A percentile compares a stretch with the other conserved stretches of the same genome.
Evolutionary conservation across 2,329 filamentous ascomycete genomes (phyloP).

Genomic region (Fusarium sp.): DNA sequence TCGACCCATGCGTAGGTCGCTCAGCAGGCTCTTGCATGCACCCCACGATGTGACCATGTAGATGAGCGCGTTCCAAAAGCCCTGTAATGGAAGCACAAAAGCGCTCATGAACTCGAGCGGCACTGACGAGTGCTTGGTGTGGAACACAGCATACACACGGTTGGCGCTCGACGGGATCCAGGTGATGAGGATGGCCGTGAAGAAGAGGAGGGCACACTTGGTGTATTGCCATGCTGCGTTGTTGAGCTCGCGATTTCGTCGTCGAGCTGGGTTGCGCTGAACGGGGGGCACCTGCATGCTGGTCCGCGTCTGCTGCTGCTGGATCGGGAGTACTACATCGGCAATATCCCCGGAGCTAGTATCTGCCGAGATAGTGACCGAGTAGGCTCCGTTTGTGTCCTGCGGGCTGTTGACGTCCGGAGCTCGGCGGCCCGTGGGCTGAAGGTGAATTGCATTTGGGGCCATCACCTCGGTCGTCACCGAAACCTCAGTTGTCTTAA

Average conservation of each 20-base stretch:
- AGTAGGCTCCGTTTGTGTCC: constrained; percentile 54
- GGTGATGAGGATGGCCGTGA: constrained; percentile 76
- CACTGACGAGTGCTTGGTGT: constrained; percentile 64
- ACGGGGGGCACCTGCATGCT: constrained; percentile 12
- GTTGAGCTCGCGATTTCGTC: constrained; percentile 64
- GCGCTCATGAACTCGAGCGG: constrained; percentile 77
- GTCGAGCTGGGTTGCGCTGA: constrained; percentile 47
- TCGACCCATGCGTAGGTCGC: constrained; percentile 50
- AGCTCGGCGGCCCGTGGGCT: constrained; percentile 37
- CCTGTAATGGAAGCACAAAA: constrained; percentile 82
- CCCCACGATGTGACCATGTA: constrained; percentile 78
- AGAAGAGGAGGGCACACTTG: constrained; percentile 78
- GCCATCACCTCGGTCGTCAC: constrained; percentile 64
- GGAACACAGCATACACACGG: constrained; percentile 76
- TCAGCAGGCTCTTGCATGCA: constrained; percentile 65
- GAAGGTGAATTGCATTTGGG: constrained; percentile 39
- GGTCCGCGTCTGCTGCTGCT: constrained; percentile 27
- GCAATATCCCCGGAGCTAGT: constrained; percentile 28
- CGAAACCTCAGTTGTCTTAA: constrained; percentile 73
- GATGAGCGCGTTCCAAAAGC: constrained; percentile 86
- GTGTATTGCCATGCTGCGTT: constrained; percentile 77
- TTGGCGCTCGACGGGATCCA: constrained; percentile 85
- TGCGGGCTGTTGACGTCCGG: constrained; percentile 24
- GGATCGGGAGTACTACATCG: constrained; percentile 45
- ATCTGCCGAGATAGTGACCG: constrained; percentile 62